Evolutionary conservation across 2,329 filamentous ascomycete species (phyloP).

Genomic region (Bipolaris oryzae): DNA sequence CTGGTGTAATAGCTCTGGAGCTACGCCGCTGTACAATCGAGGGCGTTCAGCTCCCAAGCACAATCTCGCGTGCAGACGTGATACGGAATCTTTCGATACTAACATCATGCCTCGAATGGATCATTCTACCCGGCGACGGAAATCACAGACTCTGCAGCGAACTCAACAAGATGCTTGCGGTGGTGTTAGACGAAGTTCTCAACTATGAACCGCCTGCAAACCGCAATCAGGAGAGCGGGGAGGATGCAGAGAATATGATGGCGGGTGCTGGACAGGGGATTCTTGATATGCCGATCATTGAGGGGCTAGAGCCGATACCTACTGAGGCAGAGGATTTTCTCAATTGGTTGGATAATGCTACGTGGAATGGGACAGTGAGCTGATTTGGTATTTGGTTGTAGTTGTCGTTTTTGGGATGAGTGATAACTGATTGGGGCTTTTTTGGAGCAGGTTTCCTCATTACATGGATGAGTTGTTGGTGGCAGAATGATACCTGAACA

Average conservation of each 20-base stretch:
- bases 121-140: conserved; percentile 42
- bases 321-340: conserved; percentile 45
- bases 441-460: not conserved
- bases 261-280: conserved; percentile 33
- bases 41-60: conserved; percentile 36
- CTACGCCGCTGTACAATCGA: conserved; percentile 43
- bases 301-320: conserved; percentile 46
- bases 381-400: not conserved
- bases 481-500: not conserved
- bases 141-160: conserved; percentile 46
- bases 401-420: not conserved
- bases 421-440: too few relatives aligned
- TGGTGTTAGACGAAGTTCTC: conserved; percentile 45
- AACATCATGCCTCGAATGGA: conserved; percentile 45
- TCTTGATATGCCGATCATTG: conserved; percentile 45
- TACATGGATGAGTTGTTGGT: not conserved
- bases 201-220: conserved; percentile 41
- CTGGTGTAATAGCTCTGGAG: conserved; percentile 44
- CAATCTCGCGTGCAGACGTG: conserved; percentile 42
- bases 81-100: conserved; percentile 47
- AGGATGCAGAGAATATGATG: conserved; percentile 5
- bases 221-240: conserved; percentile 20
- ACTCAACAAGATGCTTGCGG: conserved; percentile 45
- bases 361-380: conserved; percentile 42
- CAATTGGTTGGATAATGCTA: conserved; percentile 47